A percentile compares a stretch with the other conserved stretches of the same genome.
Evolutionary conservation across 768 basidiomycete species (phyloP).

Genomic region (Daedaleopsis nitida): DNA sequence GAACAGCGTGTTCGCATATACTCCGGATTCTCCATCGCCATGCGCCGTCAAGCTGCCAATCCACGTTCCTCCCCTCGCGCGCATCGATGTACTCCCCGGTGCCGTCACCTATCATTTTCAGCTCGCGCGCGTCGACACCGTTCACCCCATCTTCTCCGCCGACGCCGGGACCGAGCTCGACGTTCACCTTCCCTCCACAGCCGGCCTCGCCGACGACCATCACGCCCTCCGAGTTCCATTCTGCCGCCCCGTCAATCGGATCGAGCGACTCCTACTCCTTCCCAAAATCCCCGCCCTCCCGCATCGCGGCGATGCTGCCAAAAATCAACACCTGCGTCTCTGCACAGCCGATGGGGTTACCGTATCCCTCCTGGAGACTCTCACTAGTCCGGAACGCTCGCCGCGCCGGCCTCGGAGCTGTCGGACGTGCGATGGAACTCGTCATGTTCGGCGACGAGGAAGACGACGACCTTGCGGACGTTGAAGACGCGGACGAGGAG

Average conservation of each 20-base stretch:
- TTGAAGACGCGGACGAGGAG: constrained; percentile 20
- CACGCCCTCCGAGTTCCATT: not conserved
- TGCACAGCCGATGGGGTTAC: constrained; percentile 30
- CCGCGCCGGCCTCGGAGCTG: constrained; percentile 59
- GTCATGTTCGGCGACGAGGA: constrained; percentile 27
- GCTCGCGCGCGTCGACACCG: constrained; percentile 14
- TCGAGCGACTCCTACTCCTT: not conserved
- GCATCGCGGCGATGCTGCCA: not conserved
- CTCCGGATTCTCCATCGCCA: constrained; percentile 29
- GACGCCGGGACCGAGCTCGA: not conserved
- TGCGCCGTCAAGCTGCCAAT: constrained; percentile 16
- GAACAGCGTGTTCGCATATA: constrained; percentile 21
- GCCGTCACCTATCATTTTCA: constrained; percentile 26
- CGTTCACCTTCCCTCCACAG: constrained; percentile 1
- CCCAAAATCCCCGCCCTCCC: not conserved
- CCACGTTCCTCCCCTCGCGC: constrained; percentile 22
- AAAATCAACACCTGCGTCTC: constrained; percentile 24
- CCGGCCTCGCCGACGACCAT: not conserved
- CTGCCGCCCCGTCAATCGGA: not conserved
- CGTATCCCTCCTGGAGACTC: constrained; percentile 70
- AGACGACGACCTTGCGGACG: constrained; percentile 6
- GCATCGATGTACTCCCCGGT: constrained; percentile 12
- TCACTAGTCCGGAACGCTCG: constrained; percentile 52
- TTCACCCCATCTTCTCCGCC: constrained; percentile 1
- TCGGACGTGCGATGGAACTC: constrained; percentile 53